These are phyloP conservation scores for Pulveroboletus ravenelii DNA, from an alignment of 768 basidiomycete species.

Conservation along the genomic window DNA sequence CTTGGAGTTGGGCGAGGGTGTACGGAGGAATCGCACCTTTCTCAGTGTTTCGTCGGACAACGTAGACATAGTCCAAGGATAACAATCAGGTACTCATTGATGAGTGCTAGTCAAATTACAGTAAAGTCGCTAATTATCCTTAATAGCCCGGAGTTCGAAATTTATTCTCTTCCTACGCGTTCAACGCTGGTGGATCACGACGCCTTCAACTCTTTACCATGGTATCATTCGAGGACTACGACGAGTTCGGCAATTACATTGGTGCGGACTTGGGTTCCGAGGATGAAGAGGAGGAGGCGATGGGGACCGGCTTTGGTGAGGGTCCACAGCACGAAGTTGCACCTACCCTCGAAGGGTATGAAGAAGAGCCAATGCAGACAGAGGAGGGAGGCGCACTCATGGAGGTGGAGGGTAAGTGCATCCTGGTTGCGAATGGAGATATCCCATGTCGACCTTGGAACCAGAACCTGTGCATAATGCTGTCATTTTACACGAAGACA, in stretches of 20 bases:
- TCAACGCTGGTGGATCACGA: conserved; percentile 2
- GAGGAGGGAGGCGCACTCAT: conserved; percentile 66
- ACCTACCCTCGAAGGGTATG: conserved; percentile 77
- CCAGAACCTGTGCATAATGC: conserved; percentile 76
- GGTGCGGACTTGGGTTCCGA: conserved; percentile 93
- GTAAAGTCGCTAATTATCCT: background rate
- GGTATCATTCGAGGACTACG: conserved; percentile 72
- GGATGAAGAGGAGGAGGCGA: conserved; percentile 49
- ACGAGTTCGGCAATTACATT: conserved; percentile 97
- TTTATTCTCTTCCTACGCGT: conserved; percentile 23
- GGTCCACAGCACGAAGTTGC: conserved; percentile 34
- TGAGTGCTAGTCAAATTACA: background rate
- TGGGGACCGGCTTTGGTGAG: conserved; percentile 46
- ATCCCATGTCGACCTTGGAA: conserved; percentile 8
- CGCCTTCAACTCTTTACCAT: conserved; percentile 26
- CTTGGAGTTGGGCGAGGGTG: background rate
- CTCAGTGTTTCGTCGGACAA: conserved; percentile 78
- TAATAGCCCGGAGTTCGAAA: conserved; percentile 32
- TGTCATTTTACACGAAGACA: conserved; percentile 92
- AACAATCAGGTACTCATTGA: conserved; percentile 13
- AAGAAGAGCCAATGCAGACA: conserved; percentile 59
- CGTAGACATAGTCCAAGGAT: conserved; percentile 39
- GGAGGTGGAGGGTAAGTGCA: conserved; percentile 72
- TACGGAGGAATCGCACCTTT: conserved; percentile 45
- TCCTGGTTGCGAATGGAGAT: background rate